Evolutionary conservation across 2,329 filamentous ascomycete species (phyloP), one percentile per base, ranked within the genome.

Genomic region (Aspergillus clavatus): DNA sequence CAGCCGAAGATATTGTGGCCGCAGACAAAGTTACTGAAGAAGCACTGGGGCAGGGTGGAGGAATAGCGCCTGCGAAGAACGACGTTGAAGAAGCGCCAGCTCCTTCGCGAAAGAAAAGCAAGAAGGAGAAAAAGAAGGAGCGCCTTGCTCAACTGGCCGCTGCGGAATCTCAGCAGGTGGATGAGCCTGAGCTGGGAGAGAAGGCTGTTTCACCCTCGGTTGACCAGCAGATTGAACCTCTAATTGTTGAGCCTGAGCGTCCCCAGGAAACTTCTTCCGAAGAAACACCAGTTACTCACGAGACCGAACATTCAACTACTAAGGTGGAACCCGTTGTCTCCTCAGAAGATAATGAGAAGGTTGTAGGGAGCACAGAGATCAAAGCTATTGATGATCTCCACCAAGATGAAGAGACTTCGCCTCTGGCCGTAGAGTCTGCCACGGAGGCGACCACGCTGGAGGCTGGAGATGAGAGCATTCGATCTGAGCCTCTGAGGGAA

Each of bases 81-180:
- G 31, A 11, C 3, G 16, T 35, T 12, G 16, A 35, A 35, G 43
- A 45, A 23, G 11, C 7, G 5, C 31, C 46, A 40, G 38, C 31
- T n/a, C n/a, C 37, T 38, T 31, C 33, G 14, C 24, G 42, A 39
- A 46, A 33, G 14, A 47, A 47, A 31, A 27, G 21, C 14, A 41
- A 40, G 23, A 54, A 51, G 42, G 46, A 52, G 42, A 59, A 58
- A 47, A 55, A 50, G 31, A 51, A 53, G 6, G 46, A 53, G 33
- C 23, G 35, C 16, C 50, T 48, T 27, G 44, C 43, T 45, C 38
- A 21, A 16, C 26, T 12, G 18, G 7, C 38, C 16, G 31, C 26
- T n/a, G 23, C 14, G 8, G 38, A 28, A 24, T 21, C 31, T 5
- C 4, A 35, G 23, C 23, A 21, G 8, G 16, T 11, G 31, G 18